Base-by-base conservation (phyloP, 208 protist species). In the Naegleria fowleri region DNA sequence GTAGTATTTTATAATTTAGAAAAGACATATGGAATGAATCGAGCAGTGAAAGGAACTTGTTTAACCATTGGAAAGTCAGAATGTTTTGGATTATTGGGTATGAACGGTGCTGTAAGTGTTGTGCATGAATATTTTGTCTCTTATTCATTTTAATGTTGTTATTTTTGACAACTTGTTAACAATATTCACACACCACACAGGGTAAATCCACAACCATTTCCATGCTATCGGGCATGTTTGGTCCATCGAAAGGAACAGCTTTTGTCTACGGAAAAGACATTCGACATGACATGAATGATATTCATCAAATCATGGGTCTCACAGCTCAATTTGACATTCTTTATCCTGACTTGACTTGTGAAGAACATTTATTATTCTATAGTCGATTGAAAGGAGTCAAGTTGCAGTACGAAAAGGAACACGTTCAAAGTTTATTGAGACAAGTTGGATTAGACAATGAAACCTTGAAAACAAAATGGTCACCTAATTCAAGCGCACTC, bases 171-270 rank as follows among this genome's bases (percentile, higher is more conserved):
- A n/a, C n/a, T n/a, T n/a, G n/a, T n/a, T n/a, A n/a, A n/a, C n/a
- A n/a, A n/a, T n/a, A n/a, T n/a, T 76, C 29, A 76, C 29, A 19
- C 16, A 95, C 9, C 1, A 48, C 7, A 48, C 7, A 48, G 43
- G 96, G 96, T 58, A 97, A 97, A 93, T 97, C 96, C 15, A 97
- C 96, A 48, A 94, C 94, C 25, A 95, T 97, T 86, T 95, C 93
- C n/a, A 97, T 97, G 52, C 92, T 97, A 29, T 95, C 93, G 90
- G 95, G 96, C 33, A 84, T 94, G 39, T 75, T 91, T 0, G 58
- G 25, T 5, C 25, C 91, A 19, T 90, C 90, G 0, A 29, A 22
- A 52, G 94, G 94, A 13, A 91, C 91, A 36, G n/a, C 41, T 19
- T 52, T 29, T 36, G 83, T 94, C 9, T 75, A 91, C 25, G 85